Evolutionary conservation across 805 yeast genomes (phyloP), one percentile per base, ranked within the genome.

Genomic region (Metschnikowia drakensbergensis): DNA sequence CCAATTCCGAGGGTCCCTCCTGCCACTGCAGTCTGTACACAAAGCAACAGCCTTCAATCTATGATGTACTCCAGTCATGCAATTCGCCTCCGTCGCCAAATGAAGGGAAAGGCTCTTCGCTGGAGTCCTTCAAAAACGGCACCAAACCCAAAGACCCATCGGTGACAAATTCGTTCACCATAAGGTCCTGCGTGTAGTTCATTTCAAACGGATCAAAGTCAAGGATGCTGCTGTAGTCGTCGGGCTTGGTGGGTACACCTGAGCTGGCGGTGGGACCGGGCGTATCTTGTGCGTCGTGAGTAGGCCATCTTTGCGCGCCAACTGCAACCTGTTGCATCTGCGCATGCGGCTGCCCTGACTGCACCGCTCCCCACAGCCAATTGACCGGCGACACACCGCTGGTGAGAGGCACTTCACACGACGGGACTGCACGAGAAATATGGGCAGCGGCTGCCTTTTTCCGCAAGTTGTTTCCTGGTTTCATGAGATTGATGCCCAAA

Each of bases 81-180:
- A 23, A 22, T 5, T 40, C 43, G 11, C 23, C n/a, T 5, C n/a
- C 42, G 4, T 11, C 6, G 7, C 10, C 22, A 9, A 39, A 39
- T 6, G 34, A 17, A 6, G 42, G n/a, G 11, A 39, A 10, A 23
- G 36, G 25, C 36, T 37, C 33, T 3, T 37, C 42, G 26, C 38
- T 35, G 17, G 34, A 17, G n/a, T 53, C 58, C 25, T 54, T 49
- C 48, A 86, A 65, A 57, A 85, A 75, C 7, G 86, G 86, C 1
- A 87, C 89, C 47, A 86, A 67, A 1, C 92, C 92, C 36, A 86
- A 66, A 0, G 92, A 86, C 1, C 89, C 92, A 66, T 86, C 94
- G 3, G 88, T 88, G n/a, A 85, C 86, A 63, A 83, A 85, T 49
- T 84, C 89, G 48, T 64, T 56, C 52, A 59, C 59, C 65, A 66